These are phyloP conservation scores for Arachnopeziza araneosa DNA, from an alignment of 2,329 filamentous ascomycete species.

Conservation along the genomic window DNA sequence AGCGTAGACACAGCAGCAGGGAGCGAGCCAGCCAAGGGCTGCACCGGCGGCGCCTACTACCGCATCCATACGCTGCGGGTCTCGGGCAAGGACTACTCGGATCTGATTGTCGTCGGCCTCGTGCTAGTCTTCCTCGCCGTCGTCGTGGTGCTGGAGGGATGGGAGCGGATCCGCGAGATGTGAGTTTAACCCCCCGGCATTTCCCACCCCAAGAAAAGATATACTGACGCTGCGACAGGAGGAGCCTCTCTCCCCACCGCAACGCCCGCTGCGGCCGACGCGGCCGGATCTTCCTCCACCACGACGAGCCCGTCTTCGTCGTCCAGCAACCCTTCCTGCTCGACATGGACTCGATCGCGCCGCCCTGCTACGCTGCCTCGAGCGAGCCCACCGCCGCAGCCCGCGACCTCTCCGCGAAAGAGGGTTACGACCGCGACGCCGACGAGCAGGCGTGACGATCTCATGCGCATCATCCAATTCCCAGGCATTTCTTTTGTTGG, in stretches of 20 bases:
- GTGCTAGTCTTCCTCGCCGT: conserved; percentile 24
- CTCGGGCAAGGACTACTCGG: conserved; percentile 15
- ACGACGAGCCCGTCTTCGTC: conserved; percentile 18
- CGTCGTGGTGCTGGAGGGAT: conserved; percentile 21
- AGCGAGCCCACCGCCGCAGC: too few species aligned
- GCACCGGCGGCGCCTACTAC: background rate
- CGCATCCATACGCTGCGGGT: background rate
- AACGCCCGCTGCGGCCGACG: background rate
- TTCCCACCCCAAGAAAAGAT: background rate
- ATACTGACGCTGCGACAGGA: background rate
- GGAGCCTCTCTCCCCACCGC: background rate
- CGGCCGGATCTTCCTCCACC: conserved; percentile 21
- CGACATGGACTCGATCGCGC: background rate
- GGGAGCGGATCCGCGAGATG: conserved; percentile 18
- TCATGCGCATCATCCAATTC: too few species aligned
- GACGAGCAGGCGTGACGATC: conserved; percentile 10
- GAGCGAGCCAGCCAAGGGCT: background rate
- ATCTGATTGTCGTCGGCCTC: conserved; percentile 27
- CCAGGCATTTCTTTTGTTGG: too few species aligned
- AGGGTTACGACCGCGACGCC: conserved; percentile 17
- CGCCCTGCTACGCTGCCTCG: too few species aligned
- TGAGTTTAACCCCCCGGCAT: conserved; percentile 7
- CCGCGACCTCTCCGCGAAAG: conserved; percentile 1
- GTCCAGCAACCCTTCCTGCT: conserved; percentile 13
- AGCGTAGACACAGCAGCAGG: background rate